A percentile compares a stretch with the other conserved stretches of the same genome.
phyloP scores from a whole-genome alignment of 139 green algal genomes.

The Picochlorum sp. region DNA sequence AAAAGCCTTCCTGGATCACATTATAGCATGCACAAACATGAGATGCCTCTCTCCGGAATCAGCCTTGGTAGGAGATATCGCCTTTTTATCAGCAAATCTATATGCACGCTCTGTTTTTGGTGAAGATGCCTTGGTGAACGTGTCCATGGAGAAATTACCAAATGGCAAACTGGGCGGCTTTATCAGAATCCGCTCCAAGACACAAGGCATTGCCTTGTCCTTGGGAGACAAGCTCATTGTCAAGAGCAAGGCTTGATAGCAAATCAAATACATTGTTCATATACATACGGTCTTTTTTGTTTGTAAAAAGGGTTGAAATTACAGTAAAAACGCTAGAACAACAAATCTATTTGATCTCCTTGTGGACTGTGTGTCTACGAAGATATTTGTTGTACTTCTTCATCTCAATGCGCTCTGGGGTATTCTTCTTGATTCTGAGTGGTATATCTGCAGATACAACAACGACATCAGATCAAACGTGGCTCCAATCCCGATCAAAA shows the following conservation, averaged over 20 bases:
- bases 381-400: conserved; percentile 91
- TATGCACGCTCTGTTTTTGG: conserved; percentile 93
- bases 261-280: neutral
- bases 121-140: conserved; percentile 97
- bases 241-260: conserved; percentile 74
- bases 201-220: conserved; percentile 82
- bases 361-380: conserved; percentile 64
- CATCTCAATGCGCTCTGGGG: conserved; percentile 54
- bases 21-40: conserved; percentile 96
- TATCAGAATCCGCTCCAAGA: conserved; percentile 85
- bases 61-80: conserved; percentile 82
- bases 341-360: conserved; percentile 67
- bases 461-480: no score
- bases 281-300: neutral
- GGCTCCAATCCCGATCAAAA: no score
- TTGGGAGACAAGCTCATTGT: conserved; percentile 98
- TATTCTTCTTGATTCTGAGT: conserved; percentile 73
- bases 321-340: neutral
- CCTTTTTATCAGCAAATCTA: conserved; percentile 95
- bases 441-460: conserved; percentile 42
- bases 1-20: conserved; percentile 85
- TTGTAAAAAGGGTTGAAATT: neutral
- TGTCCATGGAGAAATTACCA: conserved; percentile 83
- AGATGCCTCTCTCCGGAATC: conserved; percentile 80
- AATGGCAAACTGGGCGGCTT: conserved; percentile 84